Conservation (phyloP, 2,329 filamentous ascomycete species). For the Colletotrichum sp. region DNA sequence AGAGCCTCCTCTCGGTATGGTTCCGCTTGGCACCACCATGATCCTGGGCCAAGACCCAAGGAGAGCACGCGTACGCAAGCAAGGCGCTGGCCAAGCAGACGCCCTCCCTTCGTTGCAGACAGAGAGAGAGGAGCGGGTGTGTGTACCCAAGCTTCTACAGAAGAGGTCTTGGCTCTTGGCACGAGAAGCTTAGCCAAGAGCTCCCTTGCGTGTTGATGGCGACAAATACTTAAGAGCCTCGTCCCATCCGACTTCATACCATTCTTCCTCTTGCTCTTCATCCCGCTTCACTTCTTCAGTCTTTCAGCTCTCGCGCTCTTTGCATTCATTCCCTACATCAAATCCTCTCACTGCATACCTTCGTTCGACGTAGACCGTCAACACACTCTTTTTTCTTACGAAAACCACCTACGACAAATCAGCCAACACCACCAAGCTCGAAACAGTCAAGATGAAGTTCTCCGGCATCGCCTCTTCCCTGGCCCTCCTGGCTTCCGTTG, state of each 20-base stretch:
- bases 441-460: conserved; percentile 34
- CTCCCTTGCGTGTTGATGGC: not conserved
- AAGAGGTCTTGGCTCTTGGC: conserved; percentile 13
- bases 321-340: conserved; percentile 14
- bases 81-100: not conserved
- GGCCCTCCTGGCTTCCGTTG: conserved; percentile 32
- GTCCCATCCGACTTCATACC: not conserved
- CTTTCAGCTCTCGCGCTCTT: conserved; percentile 13
- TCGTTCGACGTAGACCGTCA: conserved; percentile 22
- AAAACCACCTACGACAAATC: not conserved
- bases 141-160: not conserved
- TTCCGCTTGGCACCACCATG: not conserved
- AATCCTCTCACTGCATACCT: conserved; percentile 4
- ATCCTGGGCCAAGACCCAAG: not conserved
- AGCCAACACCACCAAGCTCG: not conserved
- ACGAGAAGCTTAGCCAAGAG: conserved; percentile 16
- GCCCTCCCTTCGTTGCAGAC: not conserved
- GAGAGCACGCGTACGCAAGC: not conserved
- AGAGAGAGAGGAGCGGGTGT: not conserved
- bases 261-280: not conserved
- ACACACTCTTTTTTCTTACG: conserved; percentile 1
- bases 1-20: conserved; percentile 11
- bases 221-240: conserved; percentile 4
- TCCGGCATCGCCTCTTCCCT: conserved; percentile 27
- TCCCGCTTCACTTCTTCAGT: conserved; percentile 19